Evolutionary conservation across 768 basidiomycete species (phyloP).

Genomic region (Amanita pallidorosea): DNA sequence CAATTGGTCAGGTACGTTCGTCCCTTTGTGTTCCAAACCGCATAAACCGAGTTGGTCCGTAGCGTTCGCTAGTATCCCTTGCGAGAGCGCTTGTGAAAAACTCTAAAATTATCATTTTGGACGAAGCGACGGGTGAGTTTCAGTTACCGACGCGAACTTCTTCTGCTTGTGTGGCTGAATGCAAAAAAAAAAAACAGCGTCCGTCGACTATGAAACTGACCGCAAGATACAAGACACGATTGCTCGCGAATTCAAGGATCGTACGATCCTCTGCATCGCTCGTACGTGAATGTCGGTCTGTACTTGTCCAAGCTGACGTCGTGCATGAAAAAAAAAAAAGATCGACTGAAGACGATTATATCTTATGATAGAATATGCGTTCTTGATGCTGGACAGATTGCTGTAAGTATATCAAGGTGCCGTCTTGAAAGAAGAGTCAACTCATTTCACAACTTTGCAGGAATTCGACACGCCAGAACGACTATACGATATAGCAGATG

Average conservation of each 20-base stretch:
- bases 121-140: conserved; percentile 69
- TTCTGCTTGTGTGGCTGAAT: conserved; percentile 4
- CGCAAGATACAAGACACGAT: conserved; percentile 89
- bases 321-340: conserved; percentile 22
- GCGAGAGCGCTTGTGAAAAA: conserved; percentile 87
- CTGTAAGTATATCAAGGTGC: conserved; percentile 28
- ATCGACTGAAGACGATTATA: conserved; percentile 81
- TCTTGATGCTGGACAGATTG: conserved; percentile 70
- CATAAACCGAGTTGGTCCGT: background rate
- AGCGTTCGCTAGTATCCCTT: conserved; percentile 78
- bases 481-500: conserved; percentile 43
- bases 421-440: background rate
- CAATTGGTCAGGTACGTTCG: conserved; percentile 48
- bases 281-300: conserved; percentile 34
- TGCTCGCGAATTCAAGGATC: conserved; percentile 68
- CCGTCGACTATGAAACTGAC: conserved; percentile 86
- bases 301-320: background rate
- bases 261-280: conserved; percentile 81
- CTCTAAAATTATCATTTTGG: conserved; percentile 74
- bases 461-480: conserved; percentile 77
- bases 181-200: conserved; percentile 32
- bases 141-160: background rate
- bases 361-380: conserved; percentile 85
- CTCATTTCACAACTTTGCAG: conserved; percentile 16
- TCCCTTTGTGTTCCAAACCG: conserved; percentile 8